Evolutionary conservation across 2,329 filamentous ascomycete species (phyloP).

Genomic region (Fusarium incarnatum): DNA sequence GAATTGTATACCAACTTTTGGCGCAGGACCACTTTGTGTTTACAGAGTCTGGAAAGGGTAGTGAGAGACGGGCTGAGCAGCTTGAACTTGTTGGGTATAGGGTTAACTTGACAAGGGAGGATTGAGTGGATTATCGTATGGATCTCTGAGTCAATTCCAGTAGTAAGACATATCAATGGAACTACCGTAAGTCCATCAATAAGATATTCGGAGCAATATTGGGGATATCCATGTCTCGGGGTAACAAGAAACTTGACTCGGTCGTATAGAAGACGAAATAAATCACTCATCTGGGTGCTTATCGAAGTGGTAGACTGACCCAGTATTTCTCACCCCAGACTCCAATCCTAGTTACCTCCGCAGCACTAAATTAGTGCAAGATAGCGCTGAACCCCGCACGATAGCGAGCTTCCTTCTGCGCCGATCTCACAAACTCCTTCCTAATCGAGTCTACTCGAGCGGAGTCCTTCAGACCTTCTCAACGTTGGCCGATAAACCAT

Average conservation of each 20-base stretch:
- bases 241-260: neutral
- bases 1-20: constrained; percentile 11
- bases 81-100: constrained; percentile 24
- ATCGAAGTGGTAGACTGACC: no score
- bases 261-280: neutral
- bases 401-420: neutral
- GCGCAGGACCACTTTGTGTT: constrained; percentile 20
- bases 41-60: neutral
- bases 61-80: neutral
- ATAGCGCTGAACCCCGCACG: neutral
- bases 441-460: constrained; percentile 3
- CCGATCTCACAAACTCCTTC: constrained; percentile 8
- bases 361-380: neutral
- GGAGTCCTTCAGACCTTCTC: neutral
- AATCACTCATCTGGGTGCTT: neutral
- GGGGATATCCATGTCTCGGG: neutral
- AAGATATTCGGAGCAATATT: neutral
- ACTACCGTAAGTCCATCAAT: neutral
- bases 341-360: neutral
- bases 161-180: neutral
- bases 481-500: constrained; percentile 4
- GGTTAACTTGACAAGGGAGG: neutral
- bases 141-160: neutral
- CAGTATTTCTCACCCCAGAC: neutral
- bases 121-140: neutral